Evolutionary conservation across 2,329 filamentous ascomycete species (phyloP).

Genomic region (Trichoderma brevicompactum): DNA sequence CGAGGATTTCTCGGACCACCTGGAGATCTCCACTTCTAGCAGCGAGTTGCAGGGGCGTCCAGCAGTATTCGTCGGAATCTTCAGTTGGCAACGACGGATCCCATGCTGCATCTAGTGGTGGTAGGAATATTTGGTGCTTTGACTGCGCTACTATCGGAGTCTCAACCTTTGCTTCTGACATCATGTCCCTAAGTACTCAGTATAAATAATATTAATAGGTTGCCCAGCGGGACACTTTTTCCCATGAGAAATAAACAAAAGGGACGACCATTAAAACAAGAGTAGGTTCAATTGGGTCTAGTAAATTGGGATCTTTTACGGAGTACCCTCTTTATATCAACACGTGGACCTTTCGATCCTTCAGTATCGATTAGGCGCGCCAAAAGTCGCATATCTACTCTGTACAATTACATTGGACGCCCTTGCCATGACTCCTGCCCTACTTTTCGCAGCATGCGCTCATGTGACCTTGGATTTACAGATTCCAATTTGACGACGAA

Average conservation of each 20-base stretch:
- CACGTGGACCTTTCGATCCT: slow-evolving; percentile 17
- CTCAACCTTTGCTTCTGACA: neutral
- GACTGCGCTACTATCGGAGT: neutral
- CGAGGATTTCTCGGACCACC: slow-evolving; percentile 36
- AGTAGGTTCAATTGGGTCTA: neutral
- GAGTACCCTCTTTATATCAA: neutral
- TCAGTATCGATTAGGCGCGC: neutral
- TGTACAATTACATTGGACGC: neutral
- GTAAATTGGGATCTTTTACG: neutral
- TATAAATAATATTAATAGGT: neutral
- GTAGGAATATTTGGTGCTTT: neutral
- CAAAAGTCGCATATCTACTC: neutral
- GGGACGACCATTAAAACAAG: neutral
- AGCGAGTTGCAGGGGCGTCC: slow-evolving; percentile 45
- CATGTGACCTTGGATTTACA: neutral
- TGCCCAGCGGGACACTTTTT: neutral
- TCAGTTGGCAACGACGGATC: slow-evolving; percentile 21
- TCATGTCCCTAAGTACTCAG: neutral
- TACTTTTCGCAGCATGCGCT: neutral
- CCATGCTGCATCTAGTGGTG: slow-evolving; percentile 20
- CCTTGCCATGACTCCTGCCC: neutral
- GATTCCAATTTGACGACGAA: too few species aligned
- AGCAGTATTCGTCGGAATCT: slow-evolving; percentile 24
- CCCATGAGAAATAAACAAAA: neutral
- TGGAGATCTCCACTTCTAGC: slow-evolving; percentile 40